phyloP scores from a whole-genome alignment of 768 basidiomycete genomes.

The Kwoniella dendrophila region DNA sequence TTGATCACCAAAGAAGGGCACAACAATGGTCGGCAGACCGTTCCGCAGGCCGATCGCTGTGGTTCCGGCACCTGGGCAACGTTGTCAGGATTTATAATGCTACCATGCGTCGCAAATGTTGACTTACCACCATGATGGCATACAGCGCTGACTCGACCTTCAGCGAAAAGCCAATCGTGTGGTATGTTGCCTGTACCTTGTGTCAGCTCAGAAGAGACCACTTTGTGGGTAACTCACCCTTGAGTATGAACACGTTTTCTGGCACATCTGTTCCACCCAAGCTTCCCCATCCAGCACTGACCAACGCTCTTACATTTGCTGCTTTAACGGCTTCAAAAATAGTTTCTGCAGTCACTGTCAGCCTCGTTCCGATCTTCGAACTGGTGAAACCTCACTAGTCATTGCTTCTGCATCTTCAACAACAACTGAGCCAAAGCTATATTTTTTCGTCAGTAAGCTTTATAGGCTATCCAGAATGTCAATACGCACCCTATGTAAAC shows the following conservation, averaged over 20 bases:
- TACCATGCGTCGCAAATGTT: neutral
- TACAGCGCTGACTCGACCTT: slow-evolving; percentile 63
- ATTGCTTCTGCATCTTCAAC: slow-evolving; percentile 64
- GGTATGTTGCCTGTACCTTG: slow-evolving; percentile 61
- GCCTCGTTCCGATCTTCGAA: neutral
- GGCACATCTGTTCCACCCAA: slow-evolving; percentile 64
- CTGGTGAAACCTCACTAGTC: slow-evolving; percentile 58
- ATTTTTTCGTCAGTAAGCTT: slow-evolving; percentile 22
- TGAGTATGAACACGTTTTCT: slow-evolving; percentile 64
- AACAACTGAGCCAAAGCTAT: slow-evolving; percentile 65
- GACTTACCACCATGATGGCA: slow-evolving; percentile 63
- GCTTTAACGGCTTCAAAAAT: slow-evolving; percentile 65
- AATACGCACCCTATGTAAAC: slow-evolving; percentile 64
- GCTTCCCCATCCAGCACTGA: slow-evolving; percentile 70
- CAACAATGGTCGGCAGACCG: slow-evolving; percentile 65
- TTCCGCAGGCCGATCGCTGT: slow-evolving; percentile 67
- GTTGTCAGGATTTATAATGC: slow-evolving; percentile 9
- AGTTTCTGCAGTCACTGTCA: slow-evolving; percentile 56
- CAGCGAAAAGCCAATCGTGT: slow-evolving; percentile 70
- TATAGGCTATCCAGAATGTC: slow-evolving; percentile 47
- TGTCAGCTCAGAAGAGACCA: slow-evolving; percentile 3
- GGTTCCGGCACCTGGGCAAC: slow-evolving; percentile 62
- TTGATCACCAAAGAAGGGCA: slow-evolving; percentile 72
- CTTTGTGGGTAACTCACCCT: slow-evolving; percentile 48
- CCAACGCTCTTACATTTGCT: slow-evolving; percentile 65